Base-by-base conservation (phyloP, 805 yeast species). In the Candida chilensis region DNA sequence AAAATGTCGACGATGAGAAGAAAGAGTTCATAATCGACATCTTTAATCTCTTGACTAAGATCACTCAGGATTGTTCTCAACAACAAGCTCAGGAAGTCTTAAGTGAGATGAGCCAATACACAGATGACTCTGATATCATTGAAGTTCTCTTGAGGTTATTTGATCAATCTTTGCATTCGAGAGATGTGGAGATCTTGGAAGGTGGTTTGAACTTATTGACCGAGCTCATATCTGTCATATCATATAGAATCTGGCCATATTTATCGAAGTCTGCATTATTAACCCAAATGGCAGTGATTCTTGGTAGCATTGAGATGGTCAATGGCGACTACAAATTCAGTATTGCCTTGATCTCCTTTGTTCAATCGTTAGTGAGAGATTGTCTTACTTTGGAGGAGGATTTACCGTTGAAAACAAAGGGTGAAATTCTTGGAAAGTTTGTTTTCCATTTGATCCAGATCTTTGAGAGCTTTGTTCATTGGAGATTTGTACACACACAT, bases 191-290 rank as follows among this genome's bases (percentile, higher is more conserved):
- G 0, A 45, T 74, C 1, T 51, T 75, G 16, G 57, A 63, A 15
- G 50, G 63, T 1, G 58, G 77, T 11, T 42, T 75, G 14, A 50
- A 64, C 8, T 66, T 83, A 15, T 54, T 85, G 18, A 52, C 64
- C 2, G 58, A 67, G 12, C 58, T 71, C 24, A 59, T 60, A 24
- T 58, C 57, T 28, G 53, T 71, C 5, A 69, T 64, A 24, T 73
- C 94, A 0, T 65, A 69, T 35, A 62, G 85, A 33, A 80, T 87
- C 3, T 88, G 96, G 95, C 69, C 86, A 0, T 79, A 79, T 44
- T 51, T 90, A 10, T 67, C 74, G 15, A 73, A 74, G 30, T 79
- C 94, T 0, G 67, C 73, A 13, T 55, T 87, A 17, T 57, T 86
- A 1, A 77, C 79, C 10, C 64, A 66, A 29, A 64, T 70, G 33